Percentiles rank a stretch among this genome's conserved stretches.
Conservation (phyloP, 345 rosid species). For the Camelina hispida region DNA sequence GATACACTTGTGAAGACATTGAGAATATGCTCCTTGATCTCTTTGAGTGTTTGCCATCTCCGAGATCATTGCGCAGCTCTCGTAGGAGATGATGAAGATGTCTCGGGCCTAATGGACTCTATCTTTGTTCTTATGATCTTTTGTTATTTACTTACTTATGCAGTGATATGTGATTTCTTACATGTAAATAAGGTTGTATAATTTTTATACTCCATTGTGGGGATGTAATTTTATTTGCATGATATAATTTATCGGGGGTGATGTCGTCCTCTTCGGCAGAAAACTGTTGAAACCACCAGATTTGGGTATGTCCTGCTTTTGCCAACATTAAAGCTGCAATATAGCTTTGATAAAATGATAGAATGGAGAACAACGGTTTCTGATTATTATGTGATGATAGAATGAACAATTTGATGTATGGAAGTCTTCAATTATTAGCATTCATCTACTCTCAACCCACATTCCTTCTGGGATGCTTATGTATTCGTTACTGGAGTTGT, state of each 20-base stretch:
- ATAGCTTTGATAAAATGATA: too few relatives aligned
- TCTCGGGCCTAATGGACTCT: not conserved
- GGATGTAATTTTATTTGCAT: constrained; percentile 17
- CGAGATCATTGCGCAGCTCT: constrained; percentile 52
- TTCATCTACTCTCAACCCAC: too few relatives aligned
- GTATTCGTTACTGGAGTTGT: too few relatives aligned
- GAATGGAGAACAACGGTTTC: not conserved
- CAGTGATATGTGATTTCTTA: constrained; percentile 23
- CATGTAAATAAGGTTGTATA: constrained; percentile 28
- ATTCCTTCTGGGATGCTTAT: too few relatives aligned
- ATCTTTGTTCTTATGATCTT: constrained; percentile 15
- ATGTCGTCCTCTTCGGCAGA: too few relatives aligned
- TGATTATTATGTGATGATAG: too few relatives aligned
- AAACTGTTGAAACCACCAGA: too few relatives aligned
- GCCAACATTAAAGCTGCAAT: too few relatives aligned
- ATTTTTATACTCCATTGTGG: constrained; percentile 12
- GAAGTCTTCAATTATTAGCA: too few relatives aligned
- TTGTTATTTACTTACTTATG: constrained; percentile 10
- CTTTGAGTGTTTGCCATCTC: constrained; percentile 57
- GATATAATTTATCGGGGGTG: too few relatives aligned
- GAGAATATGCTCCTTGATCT: constrained; percentile 64
- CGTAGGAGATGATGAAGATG: constrained; percentile 47
- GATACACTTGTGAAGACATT: constrained; percentile 64
- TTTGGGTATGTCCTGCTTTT: too few relatives aligned
- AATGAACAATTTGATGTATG: too few relatives aligned